Conservation (phyloP, 129 eudicot genomes). For the Solidago caesia region DNA sequence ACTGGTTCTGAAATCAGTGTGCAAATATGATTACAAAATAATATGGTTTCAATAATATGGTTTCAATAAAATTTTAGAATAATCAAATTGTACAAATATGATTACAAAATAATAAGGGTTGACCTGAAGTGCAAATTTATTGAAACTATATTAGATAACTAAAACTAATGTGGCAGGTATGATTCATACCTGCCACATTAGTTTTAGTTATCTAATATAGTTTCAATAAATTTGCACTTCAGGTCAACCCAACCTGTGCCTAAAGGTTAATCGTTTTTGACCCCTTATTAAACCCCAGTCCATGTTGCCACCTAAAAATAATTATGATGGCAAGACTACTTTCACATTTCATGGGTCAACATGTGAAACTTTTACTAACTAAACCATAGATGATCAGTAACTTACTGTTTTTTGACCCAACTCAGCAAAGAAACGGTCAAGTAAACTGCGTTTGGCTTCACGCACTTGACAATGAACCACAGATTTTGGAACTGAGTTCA, state of each 20-base stretch:
- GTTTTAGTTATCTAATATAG: background rate
- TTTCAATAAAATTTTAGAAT: background rate
- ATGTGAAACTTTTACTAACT: background rate
- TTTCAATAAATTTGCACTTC: background rate
- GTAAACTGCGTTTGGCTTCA: slow-evolving; percentile 49
- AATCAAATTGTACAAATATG: too few species aligned
- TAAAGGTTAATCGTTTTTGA: background rate
- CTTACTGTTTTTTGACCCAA: slow-evolving; percentile 48
- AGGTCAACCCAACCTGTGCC: background rate
- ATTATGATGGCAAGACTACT: background rate
- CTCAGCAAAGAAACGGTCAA: slow-evolving; percentile 44
- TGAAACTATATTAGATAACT: background rate
- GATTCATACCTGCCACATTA: background rate
- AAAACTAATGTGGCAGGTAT: background rate
- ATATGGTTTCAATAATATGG: too few species aligned
- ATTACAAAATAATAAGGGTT: too few species aligned
- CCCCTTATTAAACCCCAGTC: background rate
- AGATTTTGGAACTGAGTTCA: slow-evolving; percentile 52
- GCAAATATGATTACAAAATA: background rate
- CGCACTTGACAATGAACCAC: slow-evolving; percentile 57
- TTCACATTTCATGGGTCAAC: background rate
- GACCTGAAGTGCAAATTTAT: background rate
- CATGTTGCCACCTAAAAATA: background rate
- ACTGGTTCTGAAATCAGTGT: background rate
- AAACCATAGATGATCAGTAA: slow-evolving; percentile 3